Percentiles rank a stretch among this genome's conserved stretches.
phyloP scores from a whole-genome alignment of 1,284 basidiomycete genomes.

The Malassezia japonica region DNA sequence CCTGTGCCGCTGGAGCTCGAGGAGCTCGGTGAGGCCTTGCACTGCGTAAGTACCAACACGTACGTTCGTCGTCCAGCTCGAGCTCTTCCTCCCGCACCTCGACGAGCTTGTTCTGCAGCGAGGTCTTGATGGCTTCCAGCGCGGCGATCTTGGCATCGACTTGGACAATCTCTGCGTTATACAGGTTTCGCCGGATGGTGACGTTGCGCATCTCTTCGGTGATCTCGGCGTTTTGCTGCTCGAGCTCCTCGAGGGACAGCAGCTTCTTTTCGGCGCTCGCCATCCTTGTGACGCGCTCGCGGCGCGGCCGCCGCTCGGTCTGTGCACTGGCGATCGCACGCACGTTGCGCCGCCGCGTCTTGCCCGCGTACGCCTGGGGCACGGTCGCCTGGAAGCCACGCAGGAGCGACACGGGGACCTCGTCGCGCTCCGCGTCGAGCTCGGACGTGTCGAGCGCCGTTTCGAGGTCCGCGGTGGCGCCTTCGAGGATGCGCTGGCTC shows the following conservation, averaged over 20 bases:
- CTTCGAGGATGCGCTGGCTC: constrained; percentile 39
- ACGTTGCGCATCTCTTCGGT: constrained; percentile 37
- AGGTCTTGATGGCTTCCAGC: constrained; percentile 68
- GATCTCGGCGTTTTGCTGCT: constrained; percentile 39
- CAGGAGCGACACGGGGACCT: constrained; percentile 37
- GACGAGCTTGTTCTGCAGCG: constrained; percentile 72
- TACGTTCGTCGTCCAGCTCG: constrained; percentile 70
- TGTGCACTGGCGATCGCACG: constrained; percentile 15
- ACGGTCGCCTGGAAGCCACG: constrained; percentile 46
- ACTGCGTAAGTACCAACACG: neutral
- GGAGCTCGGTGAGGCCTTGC: constrained; percentile 34
- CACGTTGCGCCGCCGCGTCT: constrained; percentile 30
- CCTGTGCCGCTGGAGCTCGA: constrained; percentile 38
- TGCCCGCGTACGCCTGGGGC: constrained; percentile 33
- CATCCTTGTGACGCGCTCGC: neutral
- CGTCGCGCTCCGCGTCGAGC: constrained; percentile 11
- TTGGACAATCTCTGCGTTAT: constrained; percentile 26
- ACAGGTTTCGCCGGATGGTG: constrained; percentile 26
- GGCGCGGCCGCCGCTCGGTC: constrained; percentile 9
- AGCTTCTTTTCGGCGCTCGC: neutral
- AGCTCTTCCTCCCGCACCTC: constrained; percentile 87
- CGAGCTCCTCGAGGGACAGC: constrained; percentile 38
- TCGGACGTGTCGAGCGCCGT: constrained; percentile 8
- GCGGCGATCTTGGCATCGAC: constrained; percentile 53
- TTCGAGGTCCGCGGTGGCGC: constrained; percentile 26